Conservation (phyloP, 2,329 filamentous ascomycete species). For the Ascosphaera acerosa region DNA sequence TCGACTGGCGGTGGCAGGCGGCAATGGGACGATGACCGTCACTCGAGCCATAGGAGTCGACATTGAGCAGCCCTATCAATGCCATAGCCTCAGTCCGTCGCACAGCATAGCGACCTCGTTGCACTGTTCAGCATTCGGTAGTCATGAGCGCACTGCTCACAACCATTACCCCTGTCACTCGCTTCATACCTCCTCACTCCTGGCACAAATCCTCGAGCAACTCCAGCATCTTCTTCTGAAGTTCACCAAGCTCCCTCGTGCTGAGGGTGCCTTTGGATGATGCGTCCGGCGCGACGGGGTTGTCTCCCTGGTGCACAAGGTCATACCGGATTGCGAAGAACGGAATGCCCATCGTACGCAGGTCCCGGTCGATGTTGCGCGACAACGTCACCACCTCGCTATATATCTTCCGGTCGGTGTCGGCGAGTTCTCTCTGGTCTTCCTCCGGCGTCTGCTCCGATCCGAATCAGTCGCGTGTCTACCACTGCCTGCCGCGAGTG, state of each 20-base stretch:
- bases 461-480: neutral
- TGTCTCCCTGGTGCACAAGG: constrained; percentile 17
- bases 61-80: too few species aligned
- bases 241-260: constrained; percentile 16
- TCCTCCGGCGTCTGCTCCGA: constrained; percentile 19
- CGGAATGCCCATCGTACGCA: constrained; percentile 32
- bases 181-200: too few species aligned
- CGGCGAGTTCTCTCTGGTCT: constrained; percentile 27
- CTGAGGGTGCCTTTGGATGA: constrained; percentile 11
- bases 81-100: too few species aligned
- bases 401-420: constrained; percentile 38
- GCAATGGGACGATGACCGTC: neutral
- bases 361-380: constrained; percentile 27
- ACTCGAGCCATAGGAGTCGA: neutral
- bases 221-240: constrained; percentile 25
- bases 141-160: too few species aligned
- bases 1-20: neutral
- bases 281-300: constrained; percentile 3
- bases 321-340: constrained; percentile 30
- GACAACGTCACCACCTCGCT: constrained; percentile 33
- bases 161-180: too few species aligned
- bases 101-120: too few species aligned
- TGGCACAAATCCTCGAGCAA: constrained; percentile 26
- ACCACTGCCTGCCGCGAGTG: neutral
- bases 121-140: too few species aligned